Base-by-base conservation (phyloP, 768 basidiomycete species). In the Hypholoma sublateritium region DNA sequence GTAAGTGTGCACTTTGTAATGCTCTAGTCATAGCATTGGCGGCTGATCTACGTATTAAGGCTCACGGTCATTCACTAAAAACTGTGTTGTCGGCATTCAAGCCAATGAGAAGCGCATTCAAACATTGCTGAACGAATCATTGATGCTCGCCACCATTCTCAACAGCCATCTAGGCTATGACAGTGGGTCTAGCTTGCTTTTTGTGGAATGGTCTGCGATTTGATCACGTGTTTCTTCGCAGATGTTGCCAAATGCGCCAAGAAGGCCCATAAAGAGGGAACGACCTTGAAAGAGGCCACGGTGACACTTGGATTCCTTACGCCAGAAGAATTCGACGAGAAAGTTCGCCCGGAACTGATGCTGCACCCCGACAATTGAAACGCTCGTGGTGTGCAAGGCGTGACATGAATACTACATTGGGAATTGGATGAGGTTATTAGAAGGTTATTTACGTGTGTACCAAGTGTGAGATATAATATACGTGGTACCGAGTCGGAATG, bases 181-280 rank as follows among this genome's bases (percentile, higher is more conserved):
- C 78, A 97, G 93, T 93, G 65, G 74, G 94, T 79, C 11, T 45
- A 50, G 47, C 19, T 13, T 51, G 17, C 24, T 5, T 34, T 45
- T 46, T n/a, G 34, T 13, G 5, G 42, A 37, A 45, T 36, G 56
- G 56, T 52, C 44, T 50, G 22, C 12, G 37, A 34, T 50, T 58
- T 60, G 56, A 60, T 57, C 50, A 57, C 58, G 49, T 62, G 43
- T 48, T 43, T 19, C n/a, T 45, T 53, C 59, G 41, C 68, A 98
- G 95, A 97, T 74, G 97, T 98, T 49, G 97, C 97, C 49, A 95
- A 92, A 76, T 93, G 91, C 67, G 97, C 97, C 25, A 99, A 99
- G 84, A 98, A 98, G 73, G 97, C 97, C n/a, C 97, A 98, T 81
- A 93, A 90, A 72, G 95, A 99, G 74, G 97, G 97, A 24, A 91